Conservation (phyloP, 495 filamentous ascomycete species). For the Xylaria flabelliformis region DNA sequence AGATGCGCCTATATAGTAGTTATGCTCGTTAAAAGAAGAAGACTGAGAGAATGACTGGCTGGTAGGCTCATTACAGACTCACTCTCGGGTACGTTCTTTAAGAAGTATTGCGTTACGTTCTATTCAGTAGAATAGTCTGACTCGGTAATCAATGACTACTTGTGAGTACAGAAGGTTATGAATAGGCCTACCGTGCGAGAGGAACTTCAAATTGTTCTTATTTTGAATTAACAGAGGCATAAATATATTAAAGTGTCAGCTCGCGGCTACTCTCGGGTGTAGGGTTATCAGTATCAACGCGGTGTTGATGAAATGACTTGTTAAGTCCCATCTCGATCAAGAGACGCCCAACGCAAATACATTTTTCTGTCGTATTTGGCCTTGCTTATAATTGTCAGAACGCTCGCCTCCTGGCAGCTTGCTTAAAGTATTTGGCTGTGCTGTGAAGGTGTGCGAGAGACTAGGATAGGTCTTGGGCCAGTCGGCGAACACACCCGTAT, state of each 20-base stretch:
- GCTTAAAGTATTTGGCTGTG: not conserved
- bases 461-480: not conserved
- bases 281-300: not conserved
- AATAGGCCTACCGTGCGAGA: not conserved
- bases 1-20: not conserved
- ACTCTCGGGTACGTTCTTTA: not conserved
- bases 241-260: too few relatives aligned
- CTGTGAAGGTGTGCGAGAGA: not conserved
- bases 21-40: not conserved
- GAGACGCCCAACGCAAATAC: not conserved
- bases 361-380: not conserved
- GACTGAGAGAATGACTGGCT: not conserved
- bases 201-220: not conserved
- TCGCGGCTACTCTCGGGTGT: too few relatives aligned
- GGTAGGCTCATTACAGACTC: not conserved
- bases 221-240: not conserved
- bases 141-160: not conserved
- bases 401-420: not conserved
- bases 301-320: not conserved
- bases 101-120: not conserved
- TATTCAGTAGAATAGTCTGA: not conserved
- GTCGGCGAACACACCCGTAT: not conserved
- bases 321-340: constrained; percentile 3
- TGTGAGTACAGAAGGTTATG: not conserved
- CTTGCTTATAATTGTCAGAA: not conserved